Percentiles rank a stretch among this genome's conserved stretches.
phyloP scores from a whole-genome alignment of 2,329 filamentous ascomycete genomes.

The Sporothrix luriei region DNA sequence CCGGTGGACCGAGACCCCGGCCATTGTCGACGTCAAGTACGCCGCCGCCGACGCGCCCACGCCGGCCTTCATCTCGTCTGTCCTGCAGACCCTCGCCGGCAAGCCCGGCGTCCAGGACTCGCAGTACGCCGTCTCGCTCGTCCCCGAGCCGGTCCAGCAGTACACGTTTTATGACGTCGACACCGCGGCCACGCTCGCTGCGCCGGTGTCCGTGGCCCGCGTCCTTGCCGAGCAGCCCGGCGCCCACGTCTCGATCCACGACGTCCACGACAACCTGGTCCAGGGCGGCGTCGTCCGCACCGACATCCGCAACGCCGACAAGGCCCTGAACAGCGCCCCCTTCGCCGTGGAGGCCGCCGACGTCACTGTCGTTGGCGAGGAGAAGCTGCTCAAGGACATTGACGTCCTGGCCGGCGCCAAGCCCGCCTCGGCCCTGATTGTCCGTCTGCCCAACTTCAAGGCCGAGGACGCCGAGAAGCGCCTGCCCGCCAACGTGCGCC shows the following conservation, averaged over 20 bases:
- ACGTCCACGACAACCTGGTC: conserved; percentile 64
- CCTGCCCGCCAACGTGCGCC: conserved; percentile 70
- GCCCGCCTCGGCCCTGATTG: conserved; percentile 68
- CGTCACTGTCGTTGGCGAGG: conserved; percentile 74
- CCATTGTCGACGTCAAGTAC: conserved; percentile 87
- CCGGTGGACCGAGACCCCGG: conserved; percentile 63
- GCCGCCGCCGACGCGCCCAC: conserved; percentile 64
- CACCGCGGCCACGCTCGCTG: conserved; percentile 65
- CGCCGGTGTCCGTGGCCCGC: conserved; percentile 62
- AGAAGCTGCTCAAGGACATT: conserved; percentile 77
- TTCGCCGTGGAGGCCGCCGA: conserved; percentile 81
- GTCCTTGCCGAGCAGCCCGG: conserved; percentile 72
- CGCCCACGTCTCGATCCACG: conserved; percentile 64
- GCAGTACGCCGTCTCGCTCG: conserved; percentile 49
- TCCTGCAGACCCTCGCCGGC: conserved; percentile 54
- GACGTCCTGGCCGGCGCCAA: conserved; percentile 72
- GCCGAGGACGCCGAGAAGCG: conserved; percentile 89
- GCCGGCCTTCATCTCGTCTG: conserved; percentile 56
- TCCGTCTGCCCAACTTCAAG: conserved; percentile 78
- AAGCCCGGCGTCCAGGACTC: conserved; percentile 48
- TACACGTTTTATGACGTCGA: conserved; percentile 95
- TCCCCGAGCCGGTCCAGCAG: conserved; percentile 65
- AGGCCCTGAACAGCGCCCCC: conserved; percentile 61
- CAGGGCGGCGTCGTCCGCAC: conserved; percentile 80
- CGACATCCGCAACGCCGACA: conserved; percentile 81